A percentile compares a stretch with the other conserved stretches of the same genome.
phyloP scores from a whole-genome alignment of 2,329 filamentous ascomycete genomes.

The Echinosphaeria canescens region DNA sequence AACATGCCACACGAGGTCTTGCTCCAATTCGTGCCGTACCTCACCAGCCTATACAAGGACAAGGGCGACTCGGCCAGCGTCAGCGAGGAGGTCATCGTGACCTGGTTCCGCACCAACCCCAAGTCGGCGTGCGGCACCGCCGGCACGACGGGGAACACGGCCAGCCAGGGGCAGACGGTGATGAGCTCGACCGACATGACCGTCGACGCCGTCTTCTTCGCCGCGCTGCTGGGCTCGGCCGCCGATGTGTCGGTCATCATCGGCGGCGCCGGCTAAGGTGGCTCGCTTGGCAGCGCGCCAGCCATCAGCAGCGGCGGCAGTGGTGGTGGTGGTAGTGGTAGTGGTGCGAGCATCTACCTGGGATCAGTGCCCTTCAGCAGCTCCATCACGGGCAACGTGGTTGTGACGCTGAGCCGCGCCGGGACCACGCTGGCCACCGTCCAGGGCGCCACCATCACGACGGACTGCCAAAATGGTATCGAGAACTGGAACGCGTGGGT shows the following conservation, averaged over 20 bases:
- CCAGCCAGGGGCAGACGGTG: slow-evolving; percentile 7
- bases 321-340: no score
- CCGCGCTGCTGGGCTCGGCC: slow-evolving; percentile 12
- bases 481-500: slow-evolving; percentile 16
- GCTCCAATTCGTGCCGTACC: slow-evolving; percentile 19
- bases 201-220: slow-evolving; percentile 9
- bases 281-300: no score
- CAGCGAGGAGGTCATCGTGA: slow-evolving; percentile 9
- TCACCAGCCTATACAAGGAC: slow-evolving; percentile 25
- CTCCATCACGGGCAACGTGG: slow-evolving; percentile 7
- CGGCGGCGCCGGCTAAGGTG: slow-evolving; percentile 8
- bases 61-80: slow-evolving; percentile 9
- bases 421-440: slow-evolving; percentile 6
- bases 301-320: slow-evolving; percentile 7
- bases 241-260: slow-evolving; percentile 11
- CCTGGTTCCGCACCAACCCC: slow-evolving; percentile 13
- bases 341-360: slow-evolving; percentile 13
- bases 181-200: slow-evolving; percentile 4
- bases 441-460: slow-evolving; percentile 7
- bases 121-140: slow-evolving; percentile 8
- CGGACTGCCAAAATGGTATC: slow-evolving; percentile 7
- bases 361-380: slow-evolving; percentile 9
- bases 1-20: slow-evolving; percentile 20
- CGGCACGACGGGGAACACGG: slow-evolving; percentile 11
- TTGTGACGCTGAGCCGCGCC: slow-evolving; percentile 8